Evolutionary conservation across 2,329 filamentous ascomycete genomes (phyloP).

Genomic region (Pseudohalonectria lignicola): DNA sequence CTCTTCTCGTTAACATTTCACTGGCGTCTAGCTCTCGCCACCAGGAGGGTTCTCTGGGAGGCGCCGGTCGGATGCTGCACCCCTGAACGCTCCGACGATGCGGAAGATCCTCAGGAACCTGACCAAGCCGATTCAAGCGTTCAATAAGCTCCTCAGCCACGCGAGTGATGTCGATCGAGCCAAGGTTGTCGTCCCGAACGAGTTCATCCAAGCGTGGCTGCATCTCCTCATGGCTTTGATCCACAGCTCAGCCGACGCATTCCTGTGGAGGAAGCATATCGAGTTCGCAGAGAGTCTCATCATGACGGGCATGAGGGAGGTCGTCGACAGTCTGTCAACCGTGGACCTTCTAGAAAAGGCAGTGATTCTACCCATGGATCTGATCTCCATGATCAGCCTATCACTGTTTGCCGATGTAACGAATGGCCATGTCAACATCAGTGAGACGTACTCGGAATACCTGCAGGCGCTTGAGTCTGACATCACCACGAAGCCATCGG

Average conservation of each 20-base stretch:
- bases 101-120: conserved; percentile 11
- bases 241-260: conserved; percentile 8
- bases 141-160: conserved; percentile 19
- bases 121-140: conserved; percentile 21
- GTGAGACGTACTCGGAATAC: conserved; percentile 29
- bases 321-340: conserved; percentile 21
- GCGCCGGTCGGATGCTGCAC: neutral
- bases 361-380: conserved; percentile 28
- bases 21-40: no score
- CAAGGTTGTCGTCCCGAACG: conserved; percentile 20
- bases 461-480: conserved; percentile 27
- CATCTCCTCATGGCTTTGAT: conserved; percentile 27
- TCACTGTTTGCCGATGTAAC: conserved; percentile 27
- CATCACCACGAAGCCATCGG: conserved; percentile 25
- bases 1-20: no score
- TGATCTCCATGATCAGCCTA: conserved; percentile 26
- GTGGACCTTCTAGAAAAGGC: conserved; percentile 21
- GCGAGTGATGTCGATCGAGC: conserved; percentile 13
- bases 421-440: conserved; percentile 24
- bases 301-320: conserved; percentile 21
- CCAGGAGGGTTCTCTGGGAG: neutral
- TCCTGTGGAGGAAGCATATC: conserved; percentile 14
- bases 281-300: conserved; percentile 17
- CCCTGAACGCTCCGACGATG: neutral
- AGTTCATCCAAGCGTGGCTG: conserved; percentile 28